Evolutionary conservation across 805 yeast species (phyloP).

Genomic region (Candida easanensis): DNA sequence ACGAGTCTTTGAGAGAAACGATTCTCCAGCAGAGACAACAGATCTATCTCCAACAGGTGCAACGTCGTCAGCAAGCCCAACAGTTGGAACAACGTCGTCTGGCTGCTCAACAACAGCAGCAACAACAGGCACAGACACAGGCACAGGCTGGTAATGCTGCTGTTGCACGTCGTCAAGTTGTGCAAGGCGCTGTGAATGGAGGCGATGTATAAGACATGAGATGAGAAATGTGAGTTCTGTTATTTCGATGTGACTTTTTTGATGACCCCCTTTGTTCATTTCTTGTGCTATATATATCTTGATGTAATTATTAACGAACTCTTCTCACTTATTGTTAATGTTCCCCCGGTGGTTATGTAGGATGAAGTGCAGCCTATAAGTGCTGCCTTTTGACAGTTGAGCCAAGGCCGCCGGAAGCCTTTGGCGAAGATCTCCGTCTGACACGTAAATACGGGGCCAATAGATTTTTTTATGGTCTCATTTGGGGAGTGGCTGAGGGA

Average conservation of each 20-base stretch:
- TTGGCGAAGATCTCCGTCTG: too few relatives aligned
- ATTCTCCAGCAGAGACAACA: slow-evolving; percentile 51
- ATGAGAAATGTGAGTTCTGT: too few relatives aligned
- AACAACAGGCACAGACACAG: slow-evolving; percentile 3
- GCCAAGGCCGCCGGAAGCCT: too few relatives aligned
- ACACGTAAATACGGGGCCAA: too few relatives aligned
- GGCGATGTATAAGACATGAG: too few relatives aligned
- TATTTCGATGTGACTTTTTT: neutral
- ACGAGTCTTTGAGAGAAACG: slow-evolving; percentile 74
- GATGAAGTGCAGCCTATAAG: too few relatives aligned
- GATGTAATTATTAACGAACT: neutral
- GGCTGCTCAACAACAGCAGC: slow-evolving; percentile 5
- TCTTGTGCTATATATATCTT: neutral
- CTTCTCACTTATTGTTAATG: too few relatives aligned
- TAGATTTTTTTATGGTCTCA: too few relatives aligned
- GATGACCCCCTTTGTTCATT: neutral
- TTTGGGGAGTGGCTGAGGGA: too few relatives aligned
- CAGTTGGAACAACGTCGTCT: neutral
- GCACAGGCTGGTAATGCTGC: neutral
- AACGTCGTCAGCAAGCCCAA: slow-evolving; percentile 12
- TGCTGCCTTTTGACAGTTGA: too few relatives aligned
- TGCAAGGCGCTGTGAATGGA: neutral
- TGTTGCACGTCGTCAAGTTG: neutral
- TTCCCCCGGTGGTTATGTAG: too few relatives aligned
- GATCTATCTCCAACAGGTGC: slow-evolving; percentile 7